These are phyloP conservation scores for Paracoccidioides brasiliensis DNA, from an alignment of 2,329 filamentous ascomycete genomes.

Conservation along the genomic window DNA sequence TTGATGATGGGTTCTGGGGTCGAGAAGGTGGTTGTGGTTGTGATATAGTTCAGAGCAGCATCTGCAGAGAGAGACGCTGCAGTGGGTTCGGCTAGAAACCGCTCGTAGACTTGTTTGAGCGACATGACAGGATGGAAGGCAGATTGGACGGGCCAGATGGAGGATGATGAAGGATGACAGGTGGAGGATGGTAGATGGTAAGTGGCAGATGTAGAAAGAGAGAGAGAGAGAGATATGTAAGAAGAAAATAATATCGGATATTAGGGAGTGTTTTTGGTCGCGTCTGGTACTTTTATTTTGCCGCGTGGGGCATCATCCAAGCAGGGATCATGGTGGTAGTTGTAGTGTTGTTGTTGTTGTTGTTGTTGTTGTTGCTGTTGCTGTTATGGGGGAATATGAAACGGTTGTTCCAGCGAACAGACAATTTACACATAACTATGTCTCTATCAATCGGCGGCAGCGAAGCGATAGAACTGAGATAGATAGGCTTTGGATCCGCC, in stretches of 20 bases:
- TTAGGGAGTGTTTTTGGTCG: not conserved
- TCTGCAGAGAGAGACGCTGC: slow-evolving; percentile 49
- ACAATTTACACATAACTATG: no score
- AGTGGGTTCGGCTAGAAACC: slow-evolving; percentile 57
- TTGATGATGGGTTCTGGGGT: slow-evolving; percentile 66
- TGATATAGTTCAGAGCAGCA: slow-evolving; percentile 74
- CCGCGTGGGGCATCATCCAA: no score
- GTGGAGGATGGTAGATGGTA: slow-evolving; percentile 5
- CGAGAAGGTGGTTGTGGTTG: slow-evolving; percentile 63
- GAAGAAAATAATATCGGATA: not conserved
- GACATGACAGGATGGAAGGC: slow-evolving; percentile 22
- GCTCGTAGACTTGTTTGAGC: slow-evolving; percentile 47
- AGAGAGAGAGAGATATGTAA: not conserved
- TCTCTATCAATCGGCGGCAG: no score
- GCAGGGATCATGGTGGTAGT: no score
- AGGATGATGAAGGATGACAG: slow-evolving; percentile 7
- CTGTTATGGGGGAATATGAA: no score
- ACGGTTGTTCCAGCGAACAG: no score
- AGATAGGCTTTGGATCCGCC: no score
- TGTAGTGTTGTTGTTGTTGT: no score
- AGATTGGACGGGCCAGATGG: slow-evolving; percentile 1
- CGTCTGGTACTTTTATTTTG: no score
- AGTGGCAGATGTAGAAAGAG: not conserved
- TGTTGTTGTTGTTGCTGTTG: no score
- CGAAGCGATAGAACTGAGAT: no score